Evolutionary conservation across 2,329 filamentous ascomycete species (phyloP).

Genomic region (Calonectria multiphialidica): DNA sequence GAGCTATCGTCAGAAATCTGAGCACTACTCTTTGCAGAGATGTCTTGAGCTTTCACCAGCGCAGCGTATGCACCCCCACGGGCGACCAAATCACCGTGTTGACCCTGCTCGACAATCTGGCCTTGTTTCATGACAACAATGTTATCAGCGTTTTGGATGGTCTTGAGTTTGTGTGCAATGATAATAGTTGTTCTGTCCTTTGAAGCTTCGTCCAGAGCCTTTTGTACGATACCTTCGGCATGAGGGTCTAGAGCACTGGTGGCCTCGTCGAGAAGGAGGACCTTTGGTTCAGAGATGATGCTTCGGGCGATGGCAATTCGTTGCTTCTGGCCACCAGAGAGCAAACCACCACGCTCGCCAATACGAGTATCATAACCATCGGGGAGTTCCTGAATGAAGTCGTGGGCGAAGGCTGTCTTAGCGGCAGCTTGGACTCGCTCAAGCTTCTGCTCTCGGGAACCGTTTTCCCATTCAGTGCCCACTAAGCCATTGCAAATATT

Average conservation of each 20-base stretch:
- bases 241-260: slow-evolving; percentile 65
- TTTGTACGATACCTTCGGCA: slow-evolving; percentile 62
- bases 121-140: slow-evolving; percentile 73
- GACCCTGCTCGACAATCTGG: slow-evolving; percentile 67
- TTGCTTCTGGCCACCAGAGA: slow-evolving; percentile 75
- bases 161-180: slow-evolving; percentile 70
- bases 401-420: slow-evolving; percentile 59
- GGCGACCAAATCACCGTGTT: slow-evolving; percentile 62
- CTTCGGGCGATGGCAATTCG: slow-evolving; percentile 68
- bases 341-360: slow-evolving; percentile 70
- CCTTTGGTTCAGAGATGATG: slow-evolving; percentile 55
- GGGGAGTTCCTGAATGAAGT: slow-evolving; percentile 60
- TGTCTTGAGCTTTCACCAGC: slow-evolving; percentile 54
- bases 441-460: slow-evolving; percentile 53
- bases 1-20: neutral
- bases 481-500: slow-evolving; percentile 64
- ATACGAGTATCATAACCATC: slow-evolving; percentile 64
- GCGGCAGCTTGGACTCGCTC: slow-evolving; percentile 58
- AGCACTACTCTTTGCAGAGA: neutral
- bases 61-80: slow-evolving; percentile 59
- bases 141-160: slow-evolving; percentile 70
- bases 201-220: slow-evolving; percentile 64
- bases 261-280: slow-evolving; percentile 52
- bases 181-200: slow-evolving; percentile 71
- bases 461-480: slow-evolving; percentile 51